Evolutionary conservation across 148 eudicot genomes (phyloP).

Genomic region (Rhododendron griersonianum): DNA sequence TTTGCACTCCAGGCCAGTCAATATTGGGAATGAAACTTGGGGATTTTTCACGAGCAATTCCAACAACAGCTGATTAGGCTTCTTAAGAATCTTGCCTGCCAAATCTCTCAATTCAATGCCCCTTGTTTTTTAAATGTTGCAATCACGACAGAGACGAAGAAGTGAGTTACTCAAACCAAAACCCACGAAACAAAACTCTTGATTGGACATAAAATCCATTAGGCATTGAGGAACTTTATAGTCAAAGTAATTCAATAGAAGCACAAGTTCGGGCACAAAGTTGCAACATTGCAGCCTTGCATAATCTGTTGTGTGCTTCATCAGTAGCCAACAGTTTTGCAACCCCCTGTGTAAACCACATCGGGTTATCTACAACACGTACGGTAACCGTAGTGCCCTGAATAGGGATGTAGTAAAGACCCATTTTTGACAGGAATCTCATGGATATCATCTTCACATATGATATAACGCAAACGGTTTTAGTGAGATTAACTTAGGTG

Average conservation of each 20-base stretch:
- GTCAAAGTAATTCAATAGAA: no score
- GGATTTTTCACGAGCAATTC: background rate
- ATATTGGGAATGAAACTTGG: background rate
- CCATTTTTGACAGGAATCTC: no score
- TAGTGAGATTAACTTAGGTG: background rate
- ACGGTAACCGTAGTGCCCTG: no score
- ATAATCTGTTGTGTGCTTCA: no score
- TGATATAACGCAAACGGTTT: no score
- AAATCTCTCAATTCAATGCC: background rate
- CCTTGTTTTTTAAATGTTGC: background rate
- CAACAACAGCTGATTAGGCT: background rate
- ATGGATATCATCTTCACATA: no score
- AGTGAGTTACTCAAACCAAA: background rate
- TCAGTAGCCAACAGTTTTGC: no score
- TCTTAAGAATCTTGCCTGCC: no score
- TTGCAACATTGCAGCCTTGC: no score
- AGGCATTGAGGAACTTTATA: background rate
- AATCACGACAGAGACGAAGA: background rate
- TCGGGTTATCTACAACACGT: no score
- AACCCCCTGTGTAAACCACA: no score
- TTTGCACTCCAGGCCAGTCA: background rate
- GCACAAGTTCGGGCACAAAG: background rate
- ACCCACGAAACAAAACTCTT: background rate
- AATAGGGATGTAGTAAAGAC: no score
- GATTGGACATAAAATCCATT: background rate